Evolutionary conservation across 2,329 filamentous ascomycete species (phyloP).

Genomic region (Fusarium sp.): DNA sequence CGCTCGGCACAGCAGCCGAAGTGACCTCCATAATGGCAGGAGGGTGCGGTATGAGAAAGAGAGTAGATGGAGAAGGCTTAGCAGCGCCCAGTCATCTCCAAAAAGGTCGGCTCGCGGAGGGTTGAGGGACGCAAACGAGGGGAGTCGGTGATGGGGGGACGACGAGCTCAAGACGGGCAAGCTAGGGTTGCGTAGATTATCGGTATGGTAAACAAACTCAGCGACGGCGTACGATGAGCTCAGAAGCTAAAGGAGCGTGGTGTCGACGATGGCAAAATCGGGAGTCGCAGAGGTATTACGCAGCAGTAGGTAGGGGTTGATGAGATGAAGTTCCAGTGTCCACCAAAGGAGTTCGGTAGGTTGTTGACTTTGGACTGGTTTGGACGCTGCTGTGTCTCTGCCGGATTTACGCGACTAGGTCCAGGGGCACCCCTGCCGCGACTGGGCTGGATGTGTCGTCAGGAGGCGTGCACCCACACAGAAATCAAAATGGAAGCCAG

Average conservation of each 20-base stretch:
- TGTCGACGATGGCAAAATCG: conserved; percentile 19
- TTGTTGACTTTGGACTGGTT: conserved; percentile 42
- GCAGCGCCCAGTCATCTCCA: conserved; percentile 47
- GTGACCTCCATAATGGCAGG: conserved; percentile 65
- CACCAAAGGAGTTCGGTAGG: conserved; percentile 36
- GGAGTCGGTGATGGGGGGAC: conserved; percentile 16
- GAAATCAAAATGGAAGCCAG: conserved; percentile 2
- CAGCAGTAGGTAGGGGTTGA: conserved; percentile 26
- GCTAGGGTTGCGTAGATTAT: conserved; percentile 18
- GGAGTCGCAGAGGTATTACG: conserved; percentile 29
- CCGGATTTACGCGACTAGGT: conserved; percentile 45
- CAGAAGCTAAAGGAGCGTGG: conserved; percentile 37
- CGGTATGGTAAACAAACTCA: conserved; percentile 29
- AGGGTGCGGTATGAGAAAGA: conserved; percentile 22
- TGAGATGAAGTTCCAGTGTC: conserved; percentile 37
- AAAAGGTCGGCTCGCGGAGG: conserved; percentile 30
- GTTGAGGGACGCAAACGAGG: conserved; percentile 21
- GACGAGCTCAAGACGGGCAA: conserved; percentile 24
- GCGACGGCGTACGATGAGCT: conserved; percentile 25
- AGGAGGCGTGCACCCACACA: conserved; percentile 36
- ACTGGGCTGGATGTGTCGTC: conserved; percentile 50
- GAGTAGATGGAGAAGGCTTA: conserved; percentile 35
- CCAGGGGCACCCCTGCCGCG: conserved; percentile 49
- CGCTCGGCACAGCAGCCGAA: conserved; percentile 57
- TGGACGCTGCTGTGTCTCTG: conserved; percentile 30